Evolutionary conservation across 768 basidiomycete species (phyloP), one percentile per base, ranked within the genome.

Genomic region (Harrya chromipes): DNA sequence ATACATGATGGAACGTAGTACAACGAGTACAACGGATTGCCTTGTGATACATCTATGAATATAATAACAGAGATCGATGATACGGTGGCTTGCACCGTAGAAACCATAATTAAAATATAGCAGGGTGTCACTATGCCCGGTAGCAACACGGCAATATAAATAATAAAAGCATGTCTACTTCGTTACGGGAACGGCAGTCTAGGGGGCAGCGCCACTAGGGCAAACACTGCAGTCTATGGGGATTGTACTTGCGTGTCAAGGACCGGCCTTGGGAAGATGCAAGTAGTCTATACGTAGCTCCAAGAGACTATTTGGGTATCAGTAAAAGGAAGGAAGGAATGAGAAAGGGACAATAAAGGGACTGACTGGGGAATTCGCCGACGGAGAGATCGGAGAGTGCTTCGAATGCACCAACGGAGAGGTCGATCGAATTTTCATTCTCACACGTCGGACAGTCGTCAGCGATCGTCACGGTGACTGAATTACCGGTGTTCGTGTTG

Each of bases 401-500:
- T 21, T 68, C 26, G 79, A 94, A 94, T 39, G 88, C 86, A 46
- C 61, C 81, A 43, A 57, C 47, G n/a, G 87, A 89, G 37, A 90
- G 73, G 60, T 90, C 87, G 62, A 97, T 82, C 14, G 84, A 87
- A 66, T 85, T 77, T 24, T 31, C 29, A 58, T 79, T 81, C 0
- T 61, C 43, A 72, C 91, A 95, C 17, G 84, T 85, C 21, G 91
- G 90, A 75, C 92, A 97, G 33, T 77, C 83, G 57, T 93, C 91
- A 12, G 79, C 88, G 55, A 97, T 74, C 21, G 73, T 77, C 39
- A 83, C 90, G 4, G 67, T 73, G 50, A 87, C 76, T n/a, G 67
- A 63, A 67, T 73, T 20, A 42, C 77, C 73, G 12, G 45, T 69
- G 69, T 80, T 82, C 21, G 70, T 57, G 72, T 89, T 87, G 50